Conservation (phyloP, 371 early-diverging fungal species). For the Zopfochytrium polystomum region DNA sequence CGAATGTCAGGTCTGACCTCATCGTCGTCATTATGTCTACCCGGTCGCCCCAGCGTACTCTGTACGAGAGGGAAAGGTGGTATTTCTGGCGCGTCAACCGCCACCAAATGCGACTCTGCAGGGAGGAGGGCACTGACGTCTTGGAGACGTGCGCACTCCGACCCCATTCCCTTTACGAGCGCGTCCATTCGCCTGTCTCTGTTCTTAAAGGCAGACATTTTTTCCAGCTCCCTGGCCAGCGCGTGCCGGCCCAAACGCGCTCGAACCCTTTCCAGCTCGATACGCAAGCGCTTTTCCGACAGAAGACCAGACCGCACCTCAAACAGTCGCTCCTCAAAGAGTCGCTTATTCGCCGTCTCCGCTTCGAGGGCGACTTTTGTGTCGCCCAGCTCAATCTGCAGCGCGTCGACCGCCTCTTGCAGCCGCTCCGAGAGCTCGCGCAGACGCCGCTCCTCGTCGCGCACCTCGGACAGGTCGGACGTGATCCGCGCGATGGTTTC, state of each 20-base stretch:
- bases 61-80: conserved; percentile 16
- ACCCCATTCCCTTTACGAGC: conserved; percentile 28
- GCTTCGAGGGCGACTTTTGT: conserved; percentile 32
- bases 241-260: conserved; percentile 28
- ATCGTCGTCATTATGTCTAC: no score
- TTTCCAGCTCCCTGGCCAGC: conserved; percentile 29
- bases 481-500: conserved; percentile 29
- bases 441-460: conserved; percentile 28
- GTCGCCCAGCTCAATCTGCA: conserved; percentile 32
- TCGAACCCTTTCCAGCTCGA: conserved; percentile 45
- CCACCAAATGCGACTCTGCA: conserved; percentile 14
- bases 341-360: conserved; percentile 35
- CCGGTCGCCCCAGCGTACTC: no score
- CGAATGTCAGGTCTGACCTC: no score
- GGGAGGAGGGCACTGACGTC: conserved; percentile 37
- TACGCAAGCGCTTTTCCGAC: conserved; percentile 37
- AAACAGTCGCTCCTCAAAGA: conserved; percentile 40
- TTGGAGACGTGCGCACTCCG: conserved; percentile 33
- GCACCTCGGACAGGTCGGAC: conserved; percentile 26
- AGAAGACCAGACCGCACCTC: conserved; percentile 33
- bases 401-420: conserved; percentile 22
- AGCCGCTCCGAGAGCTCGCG: conserved; percentile 26
- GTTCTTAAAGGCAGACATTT: conserved; percentile 24
- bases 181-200: conserved; percentile 37
- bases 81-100: conserved; percentile 29